phyloP scores from a whole-genome alignment of 495 filamentous ascomycete species.

The Patellaria atrata region DNA sequence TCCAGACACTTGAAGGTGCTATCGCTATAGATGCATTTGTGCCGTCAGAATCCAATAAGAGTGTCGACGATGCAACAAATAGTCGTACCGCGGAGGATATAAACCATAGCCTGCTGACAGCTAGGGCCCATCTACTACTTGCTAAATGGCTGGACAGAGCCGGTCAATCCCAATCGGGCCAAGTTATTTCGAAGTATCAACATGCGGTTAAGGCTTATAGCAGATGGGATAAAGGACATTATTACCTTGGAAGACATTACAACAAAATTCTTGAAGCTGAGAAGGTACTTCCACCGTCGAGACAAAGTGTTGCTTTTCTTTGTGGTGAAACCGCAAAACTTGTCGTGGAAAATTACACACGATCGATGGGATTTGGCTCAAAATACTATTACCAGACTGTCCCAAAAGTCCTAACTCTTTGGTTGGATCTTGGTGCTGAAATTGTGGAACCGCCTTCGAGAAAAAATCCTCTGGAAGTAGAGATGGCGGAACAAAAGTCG shows the following conservation, averaged over 20 bases:
- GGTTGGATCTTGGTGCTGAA: conserved; percentile 77
- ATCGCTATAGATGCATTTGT: conserved; percentile 61
- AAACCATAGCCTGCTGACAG: conserved; percentile 32
- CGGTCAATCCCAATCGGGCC: conserved; percentile 71
- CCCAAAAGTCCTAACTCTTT: conserved; percentile 78
- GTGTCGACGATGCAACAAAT: conserved; percentile 27
- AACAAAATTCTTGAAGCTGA: conserved; percentile 90
- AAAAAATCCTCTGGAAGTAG: conserved; percentile 14
- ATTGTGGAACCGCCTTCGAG: conserved; percentile 37
- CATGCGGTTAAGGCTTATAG: conserved; percentile 45
- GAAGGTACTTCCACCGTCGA: conserved; percentile 55
- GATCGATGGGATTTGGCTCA: conserved; percentile 70
- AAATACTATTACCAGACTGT: conserved; percentile 94
- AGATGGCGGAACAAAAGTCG: conserved; percentile 41
- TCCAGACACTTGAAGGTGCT: conserved; percentile 72
- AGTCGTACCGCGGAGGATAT: conserved; percentile 21
- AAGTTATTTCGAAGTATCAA: conserved; percentile 64
- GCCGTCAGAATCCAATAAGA: conserved; percentile 33
- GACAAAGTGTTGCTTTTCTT: conserved; percentile 41
- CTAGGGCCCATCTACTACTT: conserved; percentile 62
- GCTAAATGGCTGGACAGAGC: conserved; percentile 95
- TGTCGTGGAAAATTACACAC: conserved; percentile 82
- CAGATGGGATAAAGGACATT: conserved; percentile 92
- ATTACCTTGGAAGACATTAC: conserved; percentile 93
- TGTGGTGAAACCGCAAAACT: conserved; percentile 75